Percentiles rank a stretch among this genome's conserved stretches.
These are phyloP conservation scores for Cladosporium sp. DNA, from an alignment of 2,329 filamentous ascomycete species.

Conservation along the genomic window DNA sequence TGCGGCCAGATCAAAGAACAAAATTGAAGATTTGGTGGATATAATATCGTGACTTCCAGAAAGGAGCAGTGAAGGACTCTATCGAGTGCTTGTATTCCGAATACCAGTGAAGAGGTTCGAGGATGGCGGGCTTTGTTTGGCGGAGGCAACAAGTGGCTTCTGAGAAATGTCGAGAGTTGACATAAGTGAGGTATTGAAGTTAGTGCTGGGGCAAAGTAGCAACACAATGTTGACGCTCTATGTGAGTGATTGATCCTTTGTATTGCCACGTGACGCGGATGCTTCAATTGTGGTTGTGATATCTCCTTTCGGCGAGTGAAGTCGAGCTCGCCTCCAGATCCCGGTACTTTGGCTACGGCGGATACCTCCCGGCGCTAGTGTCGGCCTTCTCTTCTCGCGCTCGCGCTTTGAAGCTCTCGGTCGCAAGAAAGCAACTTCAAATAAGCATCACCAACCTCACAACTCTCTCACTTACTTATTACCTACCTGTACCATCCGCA, in stretches of 20 bases:
- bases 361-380: neutral
- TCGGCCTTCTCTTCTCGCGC: conserved; percentile 2
- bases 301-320: conserved; percentile 3
- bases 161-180: neutral
- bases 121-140: conserved; percentile 7
- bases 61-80: neutral
- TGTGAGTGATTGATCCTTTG: neutral
- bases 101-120: neutral
- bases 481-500: neutral
- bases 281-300: neutral
- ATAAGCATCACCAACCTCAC: neutral
- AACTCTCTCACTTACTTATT: neutral
- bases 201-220: neutral
- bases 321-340: neutral
- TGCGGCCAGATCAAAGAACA: neutral
- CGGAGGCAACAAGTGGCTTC: conserved; percentile 10
- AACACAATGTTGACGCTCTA: neutral
- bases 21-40: neutral
- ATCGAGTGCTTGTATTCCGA: neutral
- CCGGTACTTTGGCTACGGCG: neutral
- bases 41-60: neutral
- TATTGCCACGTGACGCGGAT: neutral
- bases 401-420: conserved; percentile 1
- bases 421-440: conserved; percentile 15
- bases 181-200: neutral